A percentile compares a stretch with the other conserved stretches of the same genome.
Evolutionary conservation across 169 alveolate species (phyloP).

Genomic region (Plasmodium blacklocki): DNA sequence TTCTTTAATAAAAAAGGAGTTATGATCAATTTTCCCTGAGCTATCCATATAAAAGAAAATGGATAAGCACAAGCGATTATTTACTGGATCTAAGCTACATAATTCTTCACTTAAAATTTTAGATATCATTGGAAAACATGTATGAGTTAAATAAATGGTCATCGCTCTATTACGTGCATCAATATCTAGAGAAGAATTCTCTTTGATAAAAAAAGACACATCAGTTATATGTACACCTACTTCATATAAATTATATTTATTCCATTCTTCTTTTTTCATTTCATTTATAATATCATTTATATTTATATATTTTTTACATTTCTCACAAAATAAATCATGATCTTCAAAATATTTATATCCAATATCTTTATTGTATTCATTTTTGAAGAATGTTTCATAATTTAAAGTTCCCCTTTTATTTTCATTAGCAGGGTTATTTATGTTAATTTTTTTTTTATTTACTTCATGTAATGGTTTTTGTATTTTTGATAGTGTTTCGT

Average conservation of each 20-base stretch:
- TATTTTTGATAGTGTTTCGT: background rate
- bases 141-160: conserved; percentile 92
- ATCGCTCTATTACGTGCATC: conserved; percentile 95
- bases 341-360: conserved; percentile 9
- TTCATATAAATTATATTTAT: conserved; percentile 79
- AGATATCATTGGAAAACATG: conserved; percentile 79
- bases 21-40: conserved; percentile 65
- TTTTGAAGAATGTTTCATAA: conserved; percentile 18
- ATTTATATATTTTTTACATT: conserved; percentile 34
- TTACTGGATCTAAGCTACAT: conserved; percentile 68
- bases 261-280: conserved; percentile 26
- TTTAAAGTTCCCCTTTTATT: background rate
- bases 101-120: conserved; percentile 62
- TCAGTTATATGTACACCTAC: conserved; percentile 98
- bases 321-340: conserved; percentile 48
- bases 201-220: conserved; percentile 94
- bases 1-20: conserved; percentile 54
- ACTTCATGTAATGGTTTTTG: background rate
- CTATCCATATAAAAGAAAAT: conserved; percentile 73
- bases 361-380: conserved; percentile 42
- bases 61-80: conserved; percentile 51
- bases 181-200: conserved; percentile 93
- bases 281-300: conserved; percentile 49
- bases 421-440: too few relatives aligned
- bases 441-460: background rate